A percentile compares a stretch with the other conserved stretches of the same genome.
Evolutionary conservation across 257 asterid genomes (phyloP).

Genomic region (Capsicum rhomboideum): DNA sequence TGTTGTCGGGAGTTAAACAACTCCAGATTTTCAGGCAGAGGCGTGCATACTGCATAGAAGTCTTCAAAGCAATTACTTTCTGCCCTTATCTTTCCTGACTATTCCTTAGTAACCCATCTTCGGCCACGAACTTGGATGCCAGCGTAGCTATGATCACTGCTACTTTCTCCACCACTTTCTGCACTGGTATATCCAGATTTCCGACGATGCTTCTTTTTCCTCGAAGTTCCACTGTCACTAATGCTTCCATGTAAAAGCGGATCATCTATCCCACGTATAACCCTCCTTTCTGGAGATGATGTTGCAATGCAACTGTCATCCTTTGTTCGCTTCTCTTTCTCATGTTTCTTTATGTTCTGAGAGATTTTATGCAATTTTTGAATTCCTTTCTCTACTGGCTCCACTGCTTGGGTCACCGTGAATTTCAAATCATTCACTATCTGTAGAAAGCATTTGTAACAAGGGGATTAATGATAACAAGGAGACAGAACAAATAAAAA

Average conservation of each 20-base stretch:
- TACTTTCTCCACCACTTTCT: slow-evolving; percentile 52
- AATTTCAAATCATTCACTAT: slow-evolving; percentile 92
- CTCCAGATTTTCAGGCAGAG: not conserved
- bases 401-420: slow-evolving; percentile 93
- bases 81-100: not conserved
- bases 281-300: slow-evolving; percentile 45
- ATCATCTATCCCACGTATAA: slow-evolving; percentile 87
- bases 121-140: slow-evolving; percentile 12
- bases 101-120: slow-evolving; percentile 15
- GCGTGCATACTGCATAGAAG: not conserved
- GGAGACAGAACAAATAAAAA: not conserved
- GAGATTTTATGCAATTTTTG: slow-evolving; percentile 69
- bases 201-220: slow-evolving; percentile 63
- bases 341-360: slow-evolving; percentile 74
- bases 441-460: slow-evolving; percentile 24
- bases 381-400: slow-evolving; percentile 90
- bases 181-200: slow-evolving; percentile 84
- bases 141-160: slow-evolving; percentile 12
- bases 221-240: slow-evolving; percentile 58
- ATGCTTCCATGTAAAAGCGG: slow-evolving; percentile 85
- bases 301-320: slow-evolving; percentile 75
- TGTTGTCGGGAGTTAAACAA: not conserved
- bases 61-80: not conserved
- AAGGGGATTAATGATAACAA: not conserved
- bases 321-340: slow-evolving; percentile 55